A percentile compares a stretch with the other conserved stretches of the same genome.
Conservation (phyloP, 2,329 filamentous ascomycete species). For the Aspergillus alliaceus region DNA sequence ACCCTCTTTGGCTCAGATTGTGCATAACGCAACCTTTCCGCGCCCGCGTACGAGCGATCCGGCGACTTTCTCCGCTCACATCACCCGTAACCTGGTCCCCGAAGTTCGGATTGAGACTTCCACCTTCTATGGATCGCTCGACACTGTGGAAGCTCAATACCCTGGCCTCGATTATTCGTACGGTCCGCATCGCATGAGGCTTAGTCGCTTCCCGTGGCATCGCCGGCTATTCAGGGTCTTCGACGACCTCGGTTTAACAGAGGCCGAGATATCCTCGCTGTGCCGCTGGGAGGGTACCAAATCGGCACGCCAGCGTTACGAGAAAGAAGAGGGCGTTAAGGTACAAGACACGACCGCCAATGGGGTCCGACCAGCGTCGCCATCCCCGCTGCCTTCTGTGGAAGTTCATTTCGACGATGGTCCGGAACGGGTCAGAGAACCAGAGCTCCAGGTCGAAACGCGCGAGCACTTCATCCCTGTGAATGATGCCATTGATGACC, state of each 20-base stretch:
- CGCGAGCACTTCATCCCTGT: slow-evolving; percentile 24
- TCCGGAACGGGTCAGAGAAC: slow-evolving; percentile 22
- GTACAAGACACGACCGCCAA: slow-evolving; percentile 63
- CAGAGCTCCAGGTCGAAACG: slow-evolving; percentile 20
- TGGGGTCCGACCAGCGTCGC: slow-evolving; percentile 53
- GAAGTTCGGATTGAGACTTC: slow-evolving; percentile 66
- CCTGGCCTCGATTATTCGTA: slow-evolving; percentile 66
- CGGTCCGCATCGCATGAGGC: slow-evolving; percentile 61
- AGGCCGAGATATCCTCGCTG: slow-evolving; percentile 60
- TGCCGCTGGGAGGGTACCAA: slow-evolving; percentile 60
- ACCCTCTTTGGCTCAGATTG: slow-evolving; percentile 57
- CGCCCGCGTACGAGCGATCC: slow-evolving; percentile 58
- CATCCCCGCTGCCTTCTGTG: slow-evolving; percentile 34
- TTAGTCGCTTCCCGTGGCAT: slow-evolving; percentile 63
- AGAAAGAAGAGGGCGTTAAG: slow-evolving; percentile 57
- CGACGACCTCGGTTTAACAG: slow-evolving; percentile 58
- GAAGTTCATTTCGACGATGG: slow-evolving; percentile 33
- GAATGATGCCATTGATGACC: slow-evolving; percentile 25
- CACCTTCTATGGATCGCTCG: slow-evolving; percentile 63
- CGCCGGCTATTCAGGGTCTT: slow-evolving; percentile 61
- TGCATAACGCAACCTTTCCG: slow-evolving; percentile 61
- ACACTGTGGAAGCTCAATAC: slow-evolving; percentile 66
- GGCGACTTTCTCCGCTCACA: slow-evolving; percentile 58
- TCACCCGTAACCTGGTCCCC: slow-evolving; percentile 62
- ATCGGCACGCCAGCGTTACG: slow-evolving; percentile 47